These are phyloP conservation scores for Talaromyces funiculosus DNA, from an alignment of 2,329 filamentous ascomycete species.

Conservation along the genomic window DNA sequence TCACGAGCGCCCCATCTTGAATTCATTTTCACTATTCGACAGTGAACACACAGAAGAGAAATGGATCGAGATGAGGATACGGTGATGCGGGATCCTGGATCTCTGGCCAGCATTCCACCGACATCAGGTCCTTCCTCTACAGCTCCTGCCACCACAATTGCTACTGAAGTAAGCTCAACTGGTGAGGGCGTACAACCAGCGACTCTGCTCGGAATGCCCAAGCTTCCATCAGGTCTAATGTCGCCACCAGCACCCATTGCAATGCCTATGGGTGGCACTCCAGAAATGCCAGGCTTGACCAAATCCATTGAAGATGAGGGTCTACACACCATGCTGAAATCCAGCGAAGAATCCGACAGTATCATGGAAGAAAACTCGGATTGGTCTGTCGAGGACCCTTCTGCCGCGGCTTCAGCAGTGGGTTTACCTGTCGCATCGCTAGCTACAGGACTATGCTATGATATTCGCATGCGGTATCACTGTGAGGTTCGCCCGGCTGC, in stretches of 20 bases:
- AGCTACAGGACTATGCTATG: constrained; percentile 77
- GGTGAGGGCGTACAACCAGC: not conserved
- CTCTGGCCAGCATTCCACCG: not conserved
- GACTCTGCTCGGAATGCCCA: constrained; percentile 3
- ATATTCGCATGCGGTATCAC: constrained; percentile 92
- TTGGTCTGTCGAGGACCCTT: constrained; percentile 34
- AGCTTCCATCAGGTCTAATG: not conserved
- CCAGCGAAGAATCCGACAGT: constrained; percentile 26
- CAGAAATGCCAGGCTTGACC: constrained; percentile 17
- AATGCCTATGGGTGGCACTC: constrained; percentile 10
- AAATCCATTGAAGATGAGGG: constrained; percentile 25
- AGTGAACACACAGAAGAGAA: not conserved
- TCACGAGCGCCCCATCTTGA: not conserved
- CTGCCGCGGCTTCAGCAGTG: constrained; percentile 28
- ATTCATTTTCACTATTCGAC: not conserved
- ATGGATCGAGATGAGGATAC: constrained; percentile 36
- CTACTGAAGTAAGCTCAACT: not conserved
- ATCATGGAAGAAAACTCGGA: constrained; percentile 37
- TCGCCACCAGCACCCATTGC: constrained; percentile 11
- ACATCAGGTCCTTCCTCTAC: not conserved
- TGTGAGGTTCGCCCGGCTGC: constrained; percentile 66
- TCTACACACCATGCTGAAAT: constrained; percentile 16
- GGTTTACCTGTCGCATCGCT: constrained; percentile 47
- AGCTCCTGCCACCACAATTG: not conserved
- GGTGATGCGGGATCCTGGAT: constrained; percentile 30